Conservation (phyloP, 2,329 filamentous ascomycete genomes). For the Cadophora sp. region DNA sequence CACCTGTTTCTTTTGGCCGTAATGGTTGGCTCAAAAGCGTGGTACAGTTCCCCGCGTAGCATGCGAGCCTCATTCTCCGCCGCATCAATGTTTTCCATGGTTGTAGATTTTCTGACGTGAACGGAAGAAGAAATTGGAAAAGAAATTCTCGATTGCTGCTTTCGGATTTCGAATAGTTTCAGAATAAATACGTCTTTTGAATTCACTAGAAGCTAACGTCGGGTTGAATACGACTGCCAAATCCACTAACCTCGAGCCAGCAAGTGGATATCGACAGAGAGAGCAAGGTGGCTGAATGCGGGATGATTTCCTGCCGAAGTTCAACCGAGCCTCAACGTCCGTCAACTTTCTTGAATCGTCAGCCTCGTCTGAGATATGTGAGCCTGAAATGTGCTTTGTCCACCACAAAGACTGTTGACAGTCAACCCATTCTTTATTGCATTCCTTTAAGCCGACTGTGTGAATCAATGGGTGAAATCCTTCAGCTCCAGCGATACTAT, state of each 20-base stretch:
- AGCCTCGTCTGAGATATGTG: conserved; percentile 14
- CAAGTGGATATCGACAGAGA: background rate
- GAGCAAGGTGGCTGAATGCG: conserved; percentile 2
- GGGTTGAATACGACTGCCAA: background rate
- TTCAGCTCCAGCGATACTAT: background rate
- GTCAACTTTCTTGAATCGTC: background rate
- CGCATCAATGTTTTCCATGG: conserved; percentile 45
- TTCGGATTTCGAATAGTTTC: background rate
- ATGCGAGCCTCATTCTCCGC: conserved; percentile 62
- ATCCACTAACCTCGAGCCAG: background rate
- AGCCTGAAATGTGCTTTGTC: background rate
- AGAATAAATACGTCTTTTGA: background rate
- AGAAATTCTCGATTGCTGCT: background rate
- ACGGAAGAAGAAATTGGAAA: background rate
- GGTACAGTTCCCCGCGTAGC: conserved; percentile 73
- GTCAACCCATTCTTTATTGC: background rate
- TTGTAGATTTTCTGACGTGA: background rate
- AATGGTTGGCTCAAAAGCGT: conserved; percentile 71
- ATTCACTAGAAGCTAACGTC: background rate
- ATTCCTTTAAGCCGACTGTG: background rate
- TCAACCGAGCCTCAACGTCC: conserved; percentile 8
- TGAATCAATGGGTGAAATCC: background rate
- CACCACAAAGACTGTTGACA: conserved; percentile 17
- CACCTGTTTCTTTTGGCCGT: conserved; percentile 68
- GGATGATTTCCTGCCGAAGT: background rate